Base-by-base conservation (phyloP, 441 rosid genomes). In the Gossypium gossypioides region DNA sequence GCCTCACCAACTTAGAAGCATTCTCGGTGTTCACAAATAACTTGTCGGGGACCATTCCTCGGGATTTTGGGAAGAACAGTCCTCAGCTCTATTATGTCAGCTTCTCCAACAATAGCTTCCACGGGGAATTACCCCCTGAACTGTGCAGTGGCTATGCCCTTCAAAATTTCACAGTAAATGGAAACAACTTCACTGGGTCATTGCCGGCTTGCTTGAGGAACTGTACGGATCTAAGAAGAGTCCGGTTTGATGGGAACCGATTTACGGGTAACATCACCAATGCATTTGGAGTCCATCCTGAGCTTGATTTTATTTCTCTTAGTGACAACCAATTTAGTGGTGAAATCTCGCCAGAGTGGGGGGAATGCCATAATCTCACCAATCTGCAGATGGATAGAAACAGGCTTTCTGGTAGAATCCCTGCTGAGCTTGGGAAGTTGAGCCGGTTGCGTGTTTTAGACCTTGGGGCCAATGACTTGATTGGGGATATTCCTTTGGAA, bases 31-130 rank as follows among this genome's bases (percentile, higher is more conserved):
- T 77, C 78, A 76, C 82, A 9, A 84, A 85, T 71, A 78, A 72
- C 10, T 82, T 87, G 25, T 76, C 81, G 0, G 88, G 87, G 44
- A 46, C 42, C 64, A 54, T 85, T 55, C 82, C 88, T 3, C 60
- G 6, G 0, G 83, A 80, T 62, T 81, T 85, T 18, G 88, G 88
- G 25, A 75, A 79, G 56, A 29, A 80, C 48, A 84, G 74, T 70
- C 85, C 80, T 60, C 10, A 32, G n/a, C 59, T 85, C 79, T 0
- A 0, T 13, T 70, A 64, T 74, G 91, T 83, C 18, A 82, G 96
- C 83, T 86, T 89, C 74, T 81, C 92, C 0, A 62, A 81, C 81
- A 90, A 90, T 82, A 85, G 86, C 75, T 90, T 90, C 82, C 29
- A 76, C 0, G 92, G 91, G 40, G 88, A 85, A 73, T 72, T 90